Base-by-base conservation (phyloP, 139 green algal genomes). In the Chlamydomonas sp. region DNA sequence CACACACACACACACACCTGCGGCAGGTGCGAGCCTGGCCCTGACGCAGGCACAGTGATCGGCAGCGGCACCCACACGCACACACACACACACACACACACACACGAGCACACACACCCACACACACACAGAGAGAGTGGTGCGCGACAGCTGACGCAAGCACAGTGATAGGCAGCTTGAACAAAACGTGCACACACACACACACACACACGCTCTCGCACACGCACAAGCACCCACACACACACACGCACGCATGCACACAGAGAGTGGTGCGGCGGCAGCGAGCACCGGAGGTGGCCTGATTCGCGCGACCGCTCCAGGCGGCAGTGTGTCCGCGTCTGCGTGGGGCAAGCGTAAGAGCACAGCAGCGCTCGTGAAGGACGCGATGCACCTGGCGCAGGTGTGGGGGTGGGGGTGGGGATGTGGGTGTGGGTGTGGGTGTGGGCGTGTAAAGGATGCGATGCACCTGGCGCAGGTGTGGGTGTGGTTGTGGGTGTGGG, bases 401-500 rank as follows among this genome's bases (percentile, higher is more conserved):
- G 43, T 54, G 43, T 54, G 43, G 20, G 43, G 43, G 43, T 54
- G 43, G 43, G 43, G 20, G 16, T 26, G 43, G 43, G 20, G 43
- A 20, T 13, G 13, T 13, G 43, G 13, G 43, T 54, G 43, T 54
- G 43, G 13, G 43, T 54, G 43, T 20, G 20, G 13, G 43, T 54
- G 43, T 54, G 43, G 43, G 43, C 20, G 5, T n/a, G 22, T 68
- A 5, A 68, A 68, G 60, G 34, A 47, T 68, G 60, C 60, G 48
- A 26, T 68, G 60, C 60, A 68, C 60, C 30, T 68, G 16, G 60
- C 60, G 22, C 60, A 68, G 60, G 60, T 68, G 34, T 26, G 13
- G 13, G 20, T 26, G 43, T 26, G 13, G 43, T 54, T 54, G 43
- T n/a, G 43, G 16, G 13, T 54, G 43, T 54, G 43, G 13, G 13